A percentile compares a stretch with the other conserved stretches of the same genome.
Conservation (phyloP, 352 stramenopile species). For the Thalassiosira livingstoniorum region DNA sequence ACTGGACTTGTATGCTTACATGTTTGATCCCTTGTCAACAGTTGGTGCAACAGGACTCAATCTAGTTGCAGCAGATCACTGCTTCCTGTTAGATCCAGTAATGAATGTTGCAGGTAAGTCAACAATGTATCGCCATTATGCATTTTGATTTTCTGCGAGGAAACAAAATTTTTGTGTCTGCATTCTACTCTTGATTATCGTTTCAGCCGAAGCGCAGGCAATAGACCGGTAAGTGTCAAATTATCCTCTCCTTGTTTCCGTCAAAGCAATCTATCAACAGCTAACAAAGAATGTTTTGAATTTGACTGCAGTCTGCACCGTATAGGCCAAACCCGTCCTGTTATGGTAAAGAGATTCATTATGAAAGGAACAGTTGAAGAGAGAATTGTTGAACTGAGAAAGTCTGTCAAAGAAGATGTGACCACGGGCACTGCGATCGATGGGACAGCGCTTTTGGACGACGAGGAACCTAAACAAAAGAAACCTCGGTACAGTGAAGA, state of each 20-base stretch:
- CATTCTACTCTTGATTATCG: too few relatives aligned
- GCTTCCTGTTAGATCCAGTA: conserved; percentile 90
- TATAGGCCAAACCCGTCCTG: conserved; percentile 92
- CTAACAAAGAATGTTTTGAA: too few relatives aligned
- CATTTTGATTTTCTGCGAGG: too few relatives aligned
- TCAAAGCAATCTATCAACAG: neutral
- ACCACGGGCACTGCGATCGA: too few relatives aligned
- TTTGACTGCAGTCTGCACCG: conserved; percentile 30
- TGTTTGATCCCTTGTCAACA: too few relatives aligned
- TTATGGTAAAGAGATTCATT: conserved; percentile 75
- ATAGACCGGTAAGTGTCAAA: conserved; percentile 79
- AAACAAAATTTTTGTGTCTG: too few relatives aligned
- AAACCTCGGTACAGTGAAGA: too few relatives aligned
- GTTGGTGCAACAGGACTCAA: conserved; percentile 88
- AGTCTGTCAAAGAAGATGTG: too few relatives aligned
- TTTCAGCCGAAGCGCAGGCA: conserved; percentile 88
- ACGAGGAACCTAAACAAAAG: too few relatives aligned
- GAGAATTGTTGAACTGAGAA: conserved; percentile 50
- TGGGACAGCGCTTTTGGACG: too few relatives aligned
- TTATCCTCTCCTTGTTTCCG: neutral
- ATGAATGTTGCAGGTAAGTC: conserved; percentile 89
- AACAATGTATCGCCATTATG: too few relatives aligned
- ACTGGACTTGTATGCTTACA: too few relatives aligned
- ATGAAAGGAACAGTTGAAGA: conserved; percentile 58
- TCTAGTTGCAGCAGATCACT: conserved; percentile 87